Evolutionary conservation across 2,329 filamentous ascomycete species (phyloP).

Genomic region (Diaporthe nobilis): DNA sequence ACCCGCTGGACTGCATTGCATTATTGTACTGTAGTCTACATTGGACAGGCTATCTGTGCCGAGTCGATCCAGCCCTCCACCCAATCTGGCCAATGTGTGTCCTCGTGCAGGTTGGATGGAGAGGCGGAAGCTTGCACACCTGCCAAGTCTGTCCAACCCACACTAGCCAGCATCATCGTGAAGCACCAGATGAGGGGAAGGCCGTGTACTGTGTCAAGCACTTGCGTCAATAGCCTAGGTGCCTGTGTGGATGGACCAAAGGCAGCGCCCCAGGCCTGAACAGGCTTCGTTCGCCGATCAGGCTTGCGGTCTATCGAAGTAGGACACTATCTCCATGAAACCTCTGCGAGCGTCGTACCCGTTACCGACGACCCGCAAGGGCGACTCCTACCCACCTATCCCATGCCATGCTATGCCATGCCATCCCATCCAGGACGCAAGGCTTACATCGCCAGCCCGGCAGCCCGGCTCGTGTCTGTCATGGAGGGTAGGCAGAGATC

Average conservation of each 20-base stretch:
- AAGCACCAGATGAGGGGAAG: slow-evolving; percentile 7
- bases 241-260: not conserved
- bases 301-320: not conserved
- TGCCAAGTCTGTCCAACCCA: not conserved
- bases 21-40: not conserved
- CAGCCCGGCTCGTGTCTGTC: not conserved
- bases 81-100: not conserved
- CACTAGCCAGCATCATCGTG: slow-evolving; percentile 28
- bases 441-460: slow-evolving; percentile 3
- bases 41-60: not conserved
- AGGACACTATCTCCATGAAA: slow-evolving; percentile 20
- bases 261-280: not conserved
- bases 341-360: not conserved
- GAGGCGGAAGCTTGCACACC: slow-evolving; percentile 5
- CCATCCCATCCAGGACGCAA: not conserved
- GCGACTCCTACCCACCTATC: slow-evolving; percentile 1
- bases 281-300: slow-evolving; percentile 16
- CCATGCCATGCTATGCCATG: not conserved
- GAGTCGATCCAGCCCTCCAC: not conserved
- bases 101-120: not conserved
- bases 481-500: not conserved
- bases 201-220: slow-evolving; percentile 15
- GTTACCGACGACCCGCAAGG: slow-evolving; percentile 4
- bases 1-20: not conserved
- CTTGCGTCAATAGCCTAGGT: not conserved